Evolutionary conservation across 805 yeast genomes (phyloP).

Genomic region (Wickerhamomyces chaumierensis): DNA sequence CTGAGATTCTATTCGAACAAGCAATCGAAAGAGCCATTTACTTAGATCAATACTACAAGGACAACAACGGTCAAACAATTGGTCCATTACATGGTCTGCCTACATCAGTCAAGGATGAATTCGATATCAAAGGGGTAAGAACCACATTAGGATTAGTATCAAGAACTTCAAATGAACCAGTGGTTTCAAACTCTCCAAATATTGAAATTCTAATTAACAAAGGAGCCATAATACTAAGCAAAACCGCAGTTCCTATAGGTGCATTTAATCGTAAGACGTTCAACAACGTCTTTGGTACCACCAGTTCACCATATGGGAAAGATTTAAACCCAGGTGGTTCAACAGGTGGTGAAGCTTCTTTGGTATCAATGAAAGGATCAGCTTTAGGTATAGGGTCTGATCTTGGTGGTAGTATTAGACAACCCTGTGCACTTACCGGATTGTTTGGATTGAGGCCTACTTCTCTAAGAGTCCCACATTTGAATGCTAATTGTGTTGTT

Average conservation of each 20-base stretch:
- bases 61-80: conserved; percentile 33
- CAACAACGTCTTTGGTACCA: conserved; percentile 33
- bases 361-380: conserved; percentile 33
- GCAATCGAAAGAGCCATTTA: conserved; percentile 45
- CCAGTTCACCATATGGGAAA: conserved; percentile 33
- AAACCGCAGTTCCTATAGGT: conserved; percentile 43
- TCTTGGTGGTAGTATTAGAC: conserved; percentile 40
- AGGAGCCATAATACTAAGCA: conserved; percentile 45
- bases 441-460: conserved; percentile 34
- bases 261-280: conserved; percentile 38
- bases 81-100: conserved; percentile 68
- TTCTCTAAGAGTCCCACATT: conserved; percentile 30
- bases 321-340: conserved; percentile 39
- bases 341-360: conserved; percentile 43
- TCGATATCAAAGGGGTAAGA: conserved; percentile 31
- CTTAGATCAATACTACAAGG: conserved; percentile 37
- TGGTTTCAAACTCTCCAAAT: conserved; percentile 27
- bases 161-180: conserved; percentile 37
- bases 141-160: conserved; percentile 39
- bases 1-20: conserved; percentile 36
- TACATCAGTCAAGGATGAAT: conserved; percentile 40
- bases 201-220: conserved; percentile 28
- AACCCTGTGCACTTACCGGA: conserved; percentile 33
- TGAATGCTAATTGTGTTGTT: conserved; percentile 13
- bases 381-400: conserved; percentile 44